Conservation (phyloP, 176 grass and related monocot genomes). For the Avena insularis region DNA sequence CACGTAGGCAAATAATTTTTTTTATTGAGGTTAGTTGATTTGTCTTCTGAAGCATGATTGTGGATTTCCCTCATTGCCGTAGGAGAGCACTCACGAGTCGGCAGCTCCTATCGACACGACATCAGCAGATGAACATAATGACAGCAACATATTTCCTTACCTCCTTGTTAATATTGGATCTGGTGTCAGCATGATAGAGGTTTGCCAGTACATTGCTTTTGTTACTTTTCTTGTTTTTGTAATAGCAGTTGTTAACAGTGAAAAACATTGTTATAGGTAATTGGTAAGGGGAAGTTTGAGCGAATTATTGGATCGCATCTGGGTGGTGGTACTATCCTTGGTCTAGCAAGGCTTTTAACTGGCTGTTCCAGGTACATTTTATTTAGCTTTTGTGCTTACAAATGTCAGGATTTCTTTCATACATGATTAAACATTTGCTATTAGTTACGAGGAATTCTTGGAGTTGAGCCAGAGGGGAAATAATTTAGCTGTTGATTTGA, state of each 20-base stretch:
- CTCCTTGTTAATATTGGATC: conserved; percentile 99
- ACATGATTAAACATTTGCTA: conserved; percentile 36
- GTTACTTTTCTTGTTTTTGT: conserved; percentile 26
- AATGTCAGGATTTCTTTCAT: conserved; percentile 16
- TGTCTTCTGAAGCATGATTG: conserved; percentile 20
- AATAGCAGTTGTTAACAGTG: conserved; percentile 10
- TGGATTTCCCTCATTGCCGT: conserved; percentile 22
- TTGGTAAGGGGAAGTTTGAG: conserved; percentile 92
- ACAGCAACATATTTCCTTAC: conserved; percentile 95
- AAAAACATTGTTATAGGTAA: conserved; percentile 66
- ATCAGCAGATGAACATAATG: conserved; percentile 62
- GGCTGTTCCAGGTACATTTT: conserved; percentile 78
- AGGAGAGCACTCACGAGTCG: conserved; percentile 63
- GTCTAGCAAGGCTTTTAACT: conserved; percentile 87
- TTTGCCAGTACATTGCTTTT: conserved; percentile 36
- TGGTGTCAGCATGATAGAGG: conserved; percentile 99
- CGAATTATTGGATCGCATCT: conserved; percentile 98
- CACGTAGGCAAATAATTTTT: neutral
- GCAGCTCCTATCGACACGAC: conserved; percentile 58
- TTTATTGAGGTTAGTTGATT: neutral
- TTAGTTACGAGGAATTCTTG: conserved; percentile 94
- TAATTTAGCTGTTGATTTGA: conserved; percentile 92
- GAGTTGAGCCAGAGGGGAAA: conserved; percentile 86
- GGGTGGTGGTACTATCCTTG: conserved; percentile 92
- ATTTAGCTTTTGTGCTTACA: conserved; percentile 28